Conservation (phyloP, 768 basidiomycete genomes). For the Serendipita sp. region DNA sequence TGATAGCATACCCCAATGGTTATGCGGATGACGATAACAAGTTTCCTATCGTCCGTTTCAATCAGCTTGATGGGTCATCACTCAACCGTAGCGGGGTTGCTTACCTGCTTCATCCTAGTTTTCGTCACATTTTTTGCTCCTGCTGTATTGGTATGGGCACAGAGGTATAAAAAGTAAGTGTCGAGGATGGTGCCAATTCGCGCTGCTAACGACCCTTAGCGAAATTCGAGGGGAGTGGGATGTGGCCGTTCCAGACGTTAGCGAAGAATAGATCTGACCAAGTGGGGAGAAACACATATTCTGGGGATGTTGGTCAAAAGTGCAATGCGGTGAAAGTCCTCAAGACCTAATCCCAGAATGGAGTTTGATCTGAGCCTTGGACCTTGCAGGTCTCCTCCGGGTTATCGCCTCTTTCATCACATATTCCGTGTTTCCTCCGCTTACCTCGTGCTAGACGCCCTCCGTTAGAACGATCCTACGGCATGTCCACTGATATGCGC, state of each 20-base stretch:
- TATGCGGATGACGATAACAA: conserved; percentile 39
- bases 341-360: too few relatives aligned
- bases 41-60: conserved; percentile 32
- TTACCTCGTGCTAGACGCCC: conserved; percentile 12
- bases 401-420: too few relatives aligned
- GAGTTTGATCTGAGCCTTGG: too few relatives aligned
- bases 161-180: conserved; percentile 75
- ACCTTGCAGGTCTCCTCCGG: too few relatives aligned
- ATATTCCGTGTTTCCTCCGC: conserved; percentile 21
- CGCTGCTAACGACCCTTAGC: conserved; percentile 26
- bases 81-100: conserved; percentile 36
- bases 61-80: conserved; percentile 36
- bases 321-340: too few relatives aligned
- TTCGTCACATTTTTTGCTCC: conserved; percentile 61
- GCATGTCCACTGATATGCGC: too few relatives aligned
- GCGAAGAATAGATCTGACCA: neutral
- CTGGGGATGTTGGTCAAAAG: too few relatives aligned
- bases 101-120: conserved; percentile 34
- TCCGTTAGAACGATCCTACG: conserved; percentile 7
- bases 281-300: too few relatives aligned
- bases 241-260: conserved; percentile 46
- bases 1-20: conserved; percentile 23
- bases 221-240: conserved; percentile 88
- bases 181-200: conserved; percentile 1
- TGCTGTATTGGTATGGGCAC: conserved; percentile 64